Conservation (phyloP, 169 alveolate species). For the Cryptosporidium bovis region DNA sequence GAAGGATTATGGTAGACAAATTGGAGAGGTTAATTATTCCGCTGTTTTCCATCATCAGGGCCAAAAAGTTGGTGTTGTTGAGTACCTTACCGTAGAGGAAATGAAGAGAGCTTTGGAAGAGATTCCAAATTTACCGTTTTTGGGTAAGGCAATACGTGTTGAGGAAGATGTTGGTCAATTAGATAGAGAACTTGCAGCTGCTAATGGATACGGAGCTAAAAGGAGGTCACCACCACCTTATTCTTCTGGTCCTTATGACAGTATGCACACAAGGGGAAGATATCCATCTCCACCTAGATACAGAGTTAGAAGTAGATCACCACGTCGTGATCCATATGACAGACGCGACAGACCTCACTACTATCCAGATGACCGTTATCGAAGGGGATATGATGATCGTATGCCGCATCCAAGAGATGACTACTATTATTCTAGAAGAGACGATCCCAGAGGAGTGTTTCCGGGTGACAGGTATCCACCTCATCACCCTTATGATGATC, state of each 20-base stretch:
- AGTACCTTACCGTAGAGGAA: conserved; percentile 80
- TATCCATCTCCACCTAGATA: conserved; percentile 67
- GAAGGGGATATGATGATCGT: conserved; percentile 72
- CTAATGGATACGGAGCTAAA: conserved; percentile 66
- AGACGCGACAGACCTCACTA: conserved; percentile 49
- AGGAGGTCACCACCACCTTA: conserved; percentile 72
- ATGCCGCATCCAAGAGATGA: conserved; percentile 69
- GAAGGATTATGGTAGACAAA: conserved; percentile 87
- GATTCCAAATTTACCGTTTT: conserved; percentile 59
- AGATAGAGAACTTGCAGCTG: conserved; percentile 70
- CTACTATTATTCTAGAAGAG: conserved; percentile 48
- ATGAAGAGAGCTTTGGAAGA: conserved; percentile 83
- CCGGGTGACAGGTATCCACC: conserved; percentile 69
- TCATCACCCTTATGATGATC: conserved; percentile 41
- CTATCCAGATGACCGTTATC: conserved; percentile 61
- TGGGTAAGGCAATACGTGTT: conserved; percentile 61
- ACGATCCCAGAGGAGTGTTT: conserved; percentile 51
- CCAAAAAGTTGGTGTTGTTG: conserved; percentile 84
- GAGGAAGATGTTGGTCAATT: conserved; percentile 72
- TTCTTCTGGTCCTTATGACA: conserved; percentile 68
- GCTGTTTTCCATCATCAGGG: conserved; percentile 81
- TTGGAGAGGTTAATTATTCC: conserved; percentile 86
- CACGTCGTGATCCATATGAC: conserved; percentile 69
- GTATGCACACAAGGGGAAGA: conserved; percentile 35
- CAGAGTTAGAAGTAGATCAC: conserved; percentile 68